Evolutionary conservation across 805 yeast genomes (phyloP), one percentile per base, ranked within the genome.

Genomic region (Ogataea sp.): DNA sequence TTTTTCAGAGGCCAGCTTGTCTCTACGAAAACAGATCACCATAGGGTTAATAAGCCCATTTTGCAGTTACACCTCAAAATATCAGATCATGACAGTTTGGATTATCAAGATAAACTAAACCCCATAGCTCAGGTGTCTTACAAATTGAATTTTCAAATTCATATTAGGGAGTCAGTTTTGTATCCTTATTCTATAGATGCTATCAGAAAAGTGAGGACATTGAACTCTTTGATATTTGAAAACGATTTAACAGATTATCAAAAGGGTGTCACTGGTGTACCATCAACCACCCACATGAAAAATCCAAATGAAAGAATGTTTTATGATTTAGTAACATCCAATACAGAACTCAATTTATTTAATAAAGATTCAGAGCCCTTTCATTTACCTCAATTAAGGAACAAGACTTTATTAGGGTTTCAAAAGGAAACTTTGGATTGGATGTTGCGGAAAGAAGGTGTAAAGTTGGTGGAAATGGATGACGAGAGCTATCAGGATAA

Each of bases 401-500:
- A 48, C 2, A 59, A 59, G 37, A 39, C 44, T 2, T 39, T 59
- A 24, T 32, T 59, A 23, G 53, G 54, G 2, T 80, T 78, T 43
- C 87, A 80, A 52, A 63, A 62, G 4, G 69, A 66, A 32, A 68
- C 83, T 2, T 65, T 80, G 2, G 55, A 61, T 15, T 80, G 87
- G 87, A 57, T 79, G 50, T 55, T 80, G 4, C 44, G 56, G 0
- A 67, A 63, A 43, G 87, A 80, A 51, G 67, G 73, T 32, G 67
- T 65, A 4, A 23, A 32, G 10, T 68, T 65, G 39, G 56, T 65
- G 42, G 46, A 49, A 26, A 16, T 9, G 37, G 35, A 2, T 44
- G n/a, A 27, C 11, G n/a, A n/a, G n/a, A n/a, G n/a, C n/a, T n/a
- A n/a, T n/a, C n/a, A n/a, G n/a, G n/a, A n/a, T n/a, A n/a, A n/a